Conservation (phyloP, 2,329 filamentous ascomycete genomes). For the Chalaropsis thielavioides region DNA sequence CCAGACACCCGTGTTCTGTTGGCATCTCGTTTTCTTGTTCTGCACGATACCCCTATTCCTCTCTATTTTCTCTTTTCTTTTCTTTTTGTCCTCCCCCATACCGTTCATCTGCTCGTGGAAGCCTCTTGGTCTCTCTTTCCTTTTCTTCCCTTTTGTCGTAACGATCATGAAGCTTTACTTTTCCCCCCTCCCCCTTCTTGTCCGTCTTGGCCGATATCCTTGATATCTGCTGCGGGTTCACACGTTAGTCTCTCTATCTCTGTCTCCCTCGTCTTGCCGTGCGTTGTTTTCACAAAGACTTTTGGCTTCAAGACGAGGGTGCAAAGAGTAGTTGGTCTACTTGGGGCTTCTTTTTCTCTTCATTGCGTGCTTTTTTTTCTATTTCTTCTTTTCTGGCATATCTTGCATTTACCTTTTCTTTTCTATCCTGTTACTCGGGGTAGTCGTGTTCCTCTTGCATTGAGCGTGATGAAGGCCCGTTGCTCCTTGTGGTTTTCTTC, state of each 20-base stretch:
- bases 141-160: constrained; percentile 5
- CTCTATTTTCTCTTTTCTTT: not conserved
- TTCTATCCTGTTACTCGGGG: not conserved
- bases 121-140: not conserved
- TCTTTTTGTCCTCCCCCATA: not conserved
- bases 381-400: constrained; percentile 7
- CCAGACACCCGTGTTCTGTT: not conserved
- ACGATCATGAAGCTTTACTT: not conserved
- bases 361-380: not conserved
- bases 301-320: too few relatives aligned
- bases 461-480: constrained; percentile 23
- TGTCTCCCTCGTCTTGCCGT: not conserved
- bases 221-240: not conserved
- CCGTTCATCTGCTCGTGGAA: constrained; percentile 6
- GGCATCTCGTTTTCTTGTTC: constrained; percentile 2
- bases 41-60: constrained; percentile 3
- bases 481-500: not conserved
- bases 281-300: not conserved
- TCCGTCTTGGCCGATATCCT: not conserved
- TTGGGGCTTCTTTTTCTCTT: not conserved
- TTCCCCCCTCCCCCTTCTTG: not conserved
- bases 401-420: constrained; percentile 5
- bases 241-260: too few relatives aligned
- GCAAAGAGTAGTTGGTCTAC: too few relatives aligned
- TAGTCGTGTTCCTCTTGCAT: constrained; percentile 23